Evolutionary conservation across 257 asterid genomes (phyloP), one percentile per base, ranked within the genome.

Genomic region (Gentiana straminea): DNA sequence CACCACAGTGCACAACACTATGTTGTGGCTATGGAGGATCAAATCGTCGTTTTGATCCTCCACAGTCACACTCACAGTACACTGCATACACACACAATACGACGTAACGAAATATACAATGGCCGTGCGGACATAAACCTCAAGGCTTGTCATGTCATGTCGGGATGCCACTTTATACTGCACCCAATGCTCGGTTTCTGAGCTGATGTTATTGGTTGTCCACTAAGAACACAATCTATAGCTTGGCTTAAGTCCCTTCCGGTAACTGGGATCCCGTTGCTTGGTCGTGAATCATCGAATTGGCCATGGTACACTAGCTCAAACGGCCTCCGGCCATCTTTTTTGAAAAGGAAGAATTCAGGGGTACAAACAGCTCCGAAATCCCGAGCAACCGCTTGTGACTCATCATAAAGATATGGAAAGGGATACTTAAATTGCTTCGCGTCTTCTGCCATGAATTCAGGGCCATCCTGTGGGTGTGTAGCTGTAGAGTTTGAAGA

Each of bases 401-500:
- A 77, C 94, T 86, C 94, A 64, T 90, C 96, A 52, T 76, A 84
- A 62, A 90, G 94, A 76, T 82, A 90, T 0, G 96, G 98, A 72
- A 84, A 86, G 49, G 86, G 92, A 72, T 90, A 86, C 24, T 82
- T 77, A 59, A 79, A 71, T 54, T 70, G 61, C 60, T 73, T 82
- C 52, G 98, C 95, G 1, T 86, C 98, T 72, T 86, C 89, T 0
- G 89, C 92, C 95, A 86, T 86, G 65, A 67, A 82, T 49, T 77
- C 83, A 36, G 98, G 98, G 63, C 98, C 98, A 64, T 86, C 96
- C 96, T 84, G 94, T 52, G 96, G 95, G 58, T 90, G 96, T 65
- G 94, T 90, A 53, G 55, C 53, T 64, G 61, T 72, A 60, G 94
- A 84, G 79, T 86, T 90, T 35, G 96, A 86, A 52, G 98, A 90